These are phyloP conservation scores for Dothideomycetes sp. DNA, from an alignment of 2,329 filamentous ascomycete genomes.

Conservation along the genomic window DNA sequence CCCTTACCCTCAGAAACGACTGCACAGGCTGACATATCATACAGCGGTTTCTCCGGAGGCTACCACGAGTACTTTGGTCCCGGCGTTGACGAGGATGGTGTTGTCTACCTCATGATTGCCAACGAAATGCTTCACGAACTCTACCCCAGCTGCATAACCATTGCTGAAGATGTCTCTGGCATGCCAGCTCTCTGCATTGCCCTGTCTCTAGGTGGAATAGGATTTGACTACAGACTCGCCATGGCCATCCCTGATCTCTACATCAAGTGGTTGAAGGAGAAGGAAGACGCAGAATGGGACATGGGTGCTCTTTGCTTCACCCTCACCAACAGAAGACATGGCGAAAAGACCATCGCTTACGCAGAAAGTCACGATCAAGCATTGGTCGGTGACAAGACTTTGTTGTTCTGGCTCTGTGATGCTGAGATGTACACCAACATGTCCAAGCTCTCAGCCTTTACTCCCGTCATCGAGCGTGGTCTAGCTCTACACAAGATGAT, in stretches of 20 bases:
- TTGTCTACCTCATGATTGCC: slow-evolving; percentile 90
- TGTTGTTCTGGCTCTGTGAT: slow-evolving; percentile 98
- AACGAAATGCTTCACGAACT: slow-evolving; percentile 92
- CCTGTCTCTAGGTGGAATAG: slow-evolving; percentile 77
- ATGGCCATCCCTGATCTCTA: slow-evolving; percentile 99
- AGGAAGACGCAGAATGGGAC: slow-evolving; percentile 84
- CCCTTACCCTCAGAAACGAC: too few relatives aligned
- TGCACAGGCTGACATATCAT: slow-evolving; percentile 18
- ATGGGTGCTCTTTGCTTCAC: slow-evolving; percentile 77
- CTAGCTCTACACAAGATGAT: slow-evolving; percentile 97
- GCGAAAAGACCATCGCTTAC: slow-evolving; percentile 97
- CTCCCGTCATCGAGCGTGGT: slow-evolving; percentile 78
- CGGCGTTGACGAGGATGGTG: slow-evolving; percentile 81
- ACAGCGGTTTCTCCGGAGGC: slow-evolving; percentile 86
- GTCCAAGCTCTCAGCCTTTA: slow-evolving; percentile 76
- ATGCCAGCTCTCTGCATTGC: slow-evolving; percentile 95
- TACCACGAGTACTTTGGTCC: slow-evolving; percentile 97
- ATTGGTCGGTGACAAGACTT: slow-evolving; percentile 88
- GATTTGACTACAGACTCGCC: slow-evolving; percentile 92
- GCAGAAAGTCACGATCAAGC: slow-evolving; percentile 97
- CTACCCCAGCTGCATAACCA: slow-evolving; percentile 79
- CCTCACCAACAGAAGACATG: slow-evolving; percentile 83
- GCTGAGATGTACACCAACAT: slow-evolving; percentile 97
- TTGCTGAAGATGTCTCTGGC: slow-evolving; percentile 94
- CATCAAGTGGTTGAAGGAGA: slow-evolving; percentile 97